Evolutionary conservation across 176 grass and related monocot genomes (phyloP).

Genomic region (Juncus inflexus): DNA sequence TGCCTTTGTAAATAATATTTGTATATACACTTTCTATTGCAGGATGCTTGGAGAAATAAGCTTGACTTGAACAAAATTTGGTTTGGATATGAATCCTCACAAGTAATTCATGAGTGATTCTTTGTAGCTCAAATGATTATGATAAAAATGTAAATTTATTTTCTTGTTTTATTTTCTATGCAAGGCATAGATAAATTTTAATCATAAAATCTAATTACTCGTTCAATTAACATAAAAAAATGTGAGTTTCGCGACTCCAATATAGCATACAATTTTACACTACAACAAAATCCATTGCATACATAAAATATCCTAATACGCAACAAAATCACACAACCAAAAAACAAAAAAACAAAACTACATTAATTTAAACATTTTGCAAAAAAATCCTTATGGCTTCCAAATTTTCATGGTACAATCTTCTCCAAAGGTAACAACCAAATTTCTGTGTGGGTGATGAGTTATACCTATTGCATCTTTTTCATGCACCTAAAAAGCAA

Average conservation of each 20-base stretch:
- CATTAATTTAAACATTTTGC: conserved; percentile 12
- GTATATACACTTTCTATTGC: not conserved
- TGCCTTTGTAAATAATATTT: too few relatives aligned
- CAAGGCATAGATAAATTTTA: not conserved
- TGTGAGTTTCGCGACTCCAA: not conserved
- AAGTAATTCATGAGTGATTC: conserved; percentile 1
- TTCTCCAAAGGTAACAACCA: conserved; percentile 80
- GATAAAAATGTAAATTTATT: conserved; percentile 1
- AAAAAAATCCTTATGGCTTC: conserved; percentile 53
- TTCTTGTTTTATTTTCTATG: not conserved
- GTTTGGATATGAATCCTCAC: not conserved
- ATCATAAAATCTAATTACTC: not conserved
- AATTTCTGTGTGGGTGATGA: conserved; percentile 87
- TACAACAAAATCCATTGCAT: not conserved
- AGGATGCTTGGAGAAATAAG: conserved; percentile 33
- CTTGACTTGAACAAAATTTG: not conserved
- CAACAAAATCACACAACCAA: conserved; percentile 18
- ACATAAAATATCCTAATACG: too few relatives aligned
- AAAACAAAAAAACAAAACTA: conserved; percentile 19
- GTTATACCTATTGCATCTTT: conserved; percentile 92
- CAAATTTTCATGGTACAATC: conserved; percentile 96
- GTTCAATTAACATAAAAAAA: not conserved
- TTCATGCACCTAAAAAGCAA: conserved; percentile 55
- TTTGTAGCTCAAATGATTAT: not conserved
- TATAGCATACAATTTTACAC: not conserved